Evolutionary conservation across 2,329 filamentous ascomycete genomes (phyloP).

Genomic region (Lachnellula hyalina): DNA sequence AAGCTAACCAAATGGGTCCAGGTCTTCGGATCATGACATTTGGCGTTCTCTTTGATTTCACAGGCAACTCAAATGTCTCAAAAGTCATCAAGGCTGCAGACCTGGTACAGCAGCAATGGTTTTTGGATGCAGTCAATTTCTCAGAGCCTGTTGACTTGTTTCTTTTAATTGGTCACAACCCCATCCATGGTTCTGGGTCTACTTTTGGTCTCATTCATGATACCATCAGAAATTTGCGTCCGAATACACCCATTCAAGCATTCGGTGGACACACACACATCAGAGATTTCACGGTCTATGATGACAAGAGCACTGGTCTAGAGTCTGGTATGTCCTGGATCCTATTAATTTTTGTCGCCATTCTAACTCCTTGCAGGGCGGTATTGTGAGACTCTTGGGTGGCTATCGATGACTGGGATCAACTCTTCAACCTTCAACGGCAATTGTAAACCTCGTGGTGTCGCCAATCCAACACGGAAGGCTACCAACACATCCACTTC

Average conservation of each 20-base stretch:
- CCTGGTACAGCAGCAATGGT: slow-evolving; percentile 79
- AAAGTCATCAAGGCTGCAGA: slow-evolving; percentile 72
- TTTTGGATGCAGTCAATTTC: slow-evolving; percentile 65
- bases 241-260: slow-evolving; percentile 77
- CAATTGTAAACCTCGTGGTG: slow-evolving; percentile 18
- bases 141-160: slow-evolving; percentile 75
- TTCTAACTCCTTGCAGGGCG: slow-evolving; percentile 36
- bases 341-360: background rate
- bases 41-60: slow-evolving; percentile 91
- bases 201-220: slow-evolving; percentile 73
- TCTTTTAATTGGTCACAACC: slow-evolving; percentile 77
- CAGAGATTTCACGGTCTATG: slow-evolving; percentile 74
- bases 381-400: slow-evolving; percentile 91
- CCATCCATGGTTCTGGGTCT: slow-evolving; percentile 58
- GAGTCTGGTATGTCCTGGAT: slow-evolving; percentile 56
- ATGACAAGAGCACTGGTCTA: slow-evolving; percentile 68
- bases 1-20: background rate
- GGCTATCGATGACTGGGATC: slow-evolving; percentile 72
- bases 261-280: slow-evolving; percentile 88
- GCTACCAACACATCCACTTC: slow-evolving; percentile 23
- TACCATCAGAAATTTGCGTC: slow-evolving; percentile 67
- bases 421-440: slow-evolving; percentile 25
- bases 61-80: slow-evolving; percentile 82
- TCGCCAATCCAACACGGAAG: slow-evolving; percentile 30
- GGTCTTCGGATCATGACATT: slow-evolving; percentile 37